These are phyloP conservation scores for Jamesozyma piceae DNA, from an alignment of 805 yeast genomes.

Conservation along the genomic window DNA sequence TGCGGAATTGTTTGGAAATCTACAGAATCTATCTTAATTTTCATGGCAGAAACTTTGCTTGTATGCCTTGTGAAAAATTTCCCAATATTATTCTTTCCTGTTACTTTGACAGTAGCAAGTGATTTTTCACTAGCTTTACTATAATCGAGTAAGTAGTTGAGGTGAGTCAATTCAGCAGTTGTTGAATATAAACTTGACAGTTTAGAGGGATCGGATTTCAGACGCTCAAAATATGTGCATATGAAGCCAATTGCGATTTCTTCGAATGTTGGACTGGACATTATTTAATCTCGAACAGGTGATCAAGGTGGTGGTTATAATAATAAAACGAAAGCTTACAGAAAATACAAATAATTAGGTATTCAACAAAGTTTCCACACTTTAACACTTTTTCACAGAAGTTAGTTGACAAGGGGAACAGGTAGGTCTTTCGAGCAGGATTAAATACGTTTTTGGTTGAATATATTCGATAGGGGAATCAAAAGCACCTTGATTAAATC, in stretches of 20 bases:
- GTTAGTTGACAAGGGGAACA: too few species aligned
- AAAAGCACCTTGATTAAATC: too few species aligned
- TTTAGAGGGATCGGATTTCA: slow-evolving; percentile 35
- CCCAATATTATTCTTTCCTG: slow-evolving; percentile 32
- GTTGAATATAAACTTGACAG: slow-evolving; percentile 35
- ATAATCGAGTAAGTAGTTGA: slow-evolving; percentile 27
- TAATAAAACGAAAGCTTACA: too few species aligned
- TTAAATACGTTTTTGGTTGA: too few species aligned
- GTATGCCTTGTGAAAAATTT: slow-evolving; percentile 31
- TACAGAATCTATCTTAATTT: slow-evolving; percentile 11
- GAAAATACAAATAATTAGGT: too few species aligned
- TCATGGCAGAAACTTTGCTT: slow-evolving; percentile 36
- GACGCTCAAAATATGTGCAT: slow-evolving; percentile 38
- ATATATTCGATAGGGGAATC: too few species aligned
- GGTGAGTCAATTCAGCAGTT: slow-evolving; percentile 35
- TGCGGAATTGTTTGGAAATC: neutral
- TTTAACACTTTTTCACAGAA: too few species aligned
- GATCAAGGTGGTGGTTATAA: too few species aligned
- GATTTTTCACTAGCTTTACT: slow-evolving; percentile 26
- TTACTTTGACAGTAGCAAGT: slow-evolving; percentile 27
- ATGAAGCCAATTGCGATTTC: slow-evolving; percentile 39
- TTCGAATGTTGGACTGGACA: slow-evolving; percentile 6
- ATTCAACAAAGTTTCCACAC: too few species aligned
- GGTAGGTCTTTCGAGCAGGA: too few species aligned
- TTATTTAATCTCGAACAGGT: too few species aligned